Percentiles rank a stretch among this genome's conserved stretches.
Evolutionary conservation across 2,329 filamentous ascomycete genomes (phyloP).

Genomic region (Neurospora sp.): DNA sequence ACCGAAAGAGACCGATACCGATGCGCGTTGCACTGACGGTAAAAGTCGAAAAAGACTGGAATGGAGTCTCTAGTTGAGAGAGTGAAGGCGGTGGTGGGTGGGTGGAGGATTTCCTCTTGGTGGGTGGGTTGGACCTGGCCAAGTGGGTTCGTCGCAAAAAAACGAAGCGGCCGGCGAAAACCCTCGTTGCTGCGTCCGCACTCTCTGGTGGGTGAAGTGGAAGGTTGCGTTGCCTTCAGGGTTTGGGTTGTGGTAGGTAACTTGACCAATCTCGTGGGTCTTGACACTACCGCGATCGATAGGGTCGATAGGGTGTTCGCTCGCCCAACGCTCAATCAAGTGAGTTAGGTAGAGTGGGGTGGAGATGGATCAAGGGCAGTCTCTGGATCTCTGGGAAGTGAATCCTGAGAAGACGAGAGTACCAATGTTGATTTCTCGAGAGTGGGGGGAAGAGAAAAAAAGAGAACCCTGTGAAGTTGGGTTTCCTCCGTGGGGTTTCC

Average conservation of each 20-base stretch:
- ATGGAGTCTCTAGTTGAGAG: not conserved
- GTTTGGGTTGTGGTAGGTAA: not conserved
- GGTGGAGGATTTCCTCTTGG: not conserved
- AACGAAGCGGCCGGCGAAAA: constrained; percentile 6
- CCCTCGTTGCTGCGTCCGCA: constrained; percentile 1
- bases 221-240: not conserved
- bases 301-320: not conserved
- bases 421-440: constrained; percentile 5
- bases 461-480: constrained; percentile 13
- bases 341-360: constrained; percentile 10
- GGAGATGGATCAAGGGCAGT: constrained; percentile 13
- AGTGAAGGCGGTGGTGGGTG: not conserved
- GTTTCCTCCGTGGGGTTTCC: constrained; percentile 15
- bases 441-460: constrained; percentile 5
- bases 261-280: not conserved
- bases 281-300: not conserved
- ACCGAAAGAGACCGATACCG: constrained; percentile 1
- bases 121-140: not conserved
- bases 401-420: constrained; percentile 14
- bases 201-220: not conserved
- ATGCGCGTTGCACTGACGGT: constrained; percentile 1
- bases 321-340: not conserved
- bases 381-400: constrained; percentile 13
- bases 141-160: constrained; percentile 10
- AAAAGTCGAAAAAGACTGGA: constrained; percentile 3